Evolutionary conservation across 305 asterid genomes (phyloP).

Genomic region (Salvia sclarea): DNA sequence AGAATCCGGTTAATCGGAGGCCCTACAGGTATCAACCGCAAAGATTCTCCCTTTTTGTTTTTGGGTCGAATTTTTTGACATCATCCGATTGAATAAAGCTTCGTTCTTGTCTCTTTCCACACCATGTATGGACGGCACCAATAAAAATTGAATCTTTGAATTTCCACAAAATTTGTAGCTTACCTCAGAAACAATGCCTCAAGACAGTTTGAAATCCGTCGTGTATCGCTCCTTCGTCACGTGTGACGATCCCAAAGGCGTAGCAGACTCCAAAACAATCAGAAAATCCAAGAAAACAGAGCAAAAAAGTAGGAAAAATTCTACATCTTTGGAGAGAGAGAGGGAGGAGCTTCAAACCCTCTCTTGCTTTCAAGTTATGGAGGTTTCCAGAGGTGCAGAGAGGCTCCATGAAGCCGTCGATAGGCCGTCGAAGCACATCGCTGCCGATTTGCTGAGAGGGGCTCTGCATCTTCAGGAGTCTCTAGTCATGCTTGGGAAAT

Average conservation of each 20-base stretch:
- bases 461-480: conserved; percentile 73
- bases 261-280: conserved; percentile 54
- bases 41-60: background rate
- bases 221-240: conserved; percentile 67
- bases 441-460: conserved; percentile 61
- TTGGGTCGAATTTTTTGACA: background rate
- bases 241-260: conserved; percentile 76
- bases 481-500: conserved; percentile 52
- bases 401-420: conserved; percentile 44
- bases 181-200: conserved; percentile 66
- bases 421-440: conserved; percentile 42
- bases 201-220: conserved; percentile 59
- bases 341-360: too few species aligned
- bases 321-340: too few species aligned
- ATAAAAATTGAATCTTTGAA: conserved; percentile 39
- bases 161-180: background rate
- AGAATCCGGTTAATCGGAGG: conserved; percentile 32
- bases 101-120: conserved; percentile 20
- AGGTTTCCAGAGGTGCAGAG: conserved; percentile 54
- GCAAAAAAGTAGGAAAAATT: conserved; percentile 24
- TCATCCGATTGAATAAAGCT: conserved; percentile 27
- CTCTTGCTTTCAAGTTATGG: conserved; percentile 52
- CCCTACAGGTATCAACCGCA: conserved; percentile 23
- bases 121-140: too few species aligned
- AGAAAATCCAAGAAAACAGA: conserved; percentile 47